Evolutionary conservation across 148 eudicot species (phyloP).

Genomic region (Dysphania ambrosioides): DNA sequence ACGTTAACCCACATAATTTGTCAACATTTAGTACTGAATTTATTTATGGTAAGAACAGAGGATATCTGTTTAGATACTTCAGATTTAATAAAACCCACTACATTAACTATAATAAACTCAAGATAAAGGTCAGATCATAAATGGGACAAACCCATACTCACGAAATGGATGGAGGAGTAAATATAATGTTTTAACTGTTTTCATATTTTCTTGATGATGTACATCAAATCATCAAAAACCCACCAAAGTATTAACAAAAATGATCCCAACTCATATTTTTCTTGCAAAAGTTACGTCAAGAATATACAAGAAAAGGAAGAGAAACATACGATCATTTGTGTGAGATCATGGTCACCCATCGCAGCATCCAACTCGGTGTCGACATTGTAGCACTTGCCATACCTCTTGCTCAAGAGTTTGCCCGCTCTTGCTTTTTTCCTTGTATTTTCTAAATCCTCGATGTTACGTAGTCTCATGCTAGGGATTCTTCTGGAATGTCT

Average conservation of each 20-base stretch:
- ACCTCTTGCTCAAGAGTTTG: not conserved
- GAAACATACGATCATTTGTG: not conserved
- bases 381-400: not conserved
- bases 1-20: too few species aligned
- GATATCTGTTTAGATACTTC: too few species aligned
- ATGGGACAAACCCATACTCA: too few species aligned
- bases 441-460: not conserved
- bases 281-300: too few species aligned
- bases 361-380: not conserved
- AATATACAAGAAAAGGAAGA: not conserved
- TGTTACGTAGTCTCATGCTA: not conserved
- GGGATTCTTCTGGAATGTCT: not conserved
- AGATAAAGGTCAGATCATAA: too few species aligned
- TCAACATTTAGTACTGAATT: not conserved
- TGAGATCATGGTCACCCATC: not conserved
- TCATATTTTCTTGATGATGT: too few species aligned
- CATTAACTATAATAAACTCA: not conserved
- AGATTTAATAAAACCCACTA: not conserved
- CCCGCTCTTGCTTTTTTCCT: not conserved
- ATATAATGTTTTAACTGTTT: too few species aligned
- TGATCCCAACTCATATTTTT: too few species aligned
- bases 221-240: not conserved
- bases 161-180: too few species aligned
- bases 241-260: not conserved
- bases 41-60: too few species aligned